These are phyloP conservation scores for Pseudogymnoascus sp. DNA, from an alignment of 2,329 filamentous ascomycete species.

Conservation along the genomic window DNA sequence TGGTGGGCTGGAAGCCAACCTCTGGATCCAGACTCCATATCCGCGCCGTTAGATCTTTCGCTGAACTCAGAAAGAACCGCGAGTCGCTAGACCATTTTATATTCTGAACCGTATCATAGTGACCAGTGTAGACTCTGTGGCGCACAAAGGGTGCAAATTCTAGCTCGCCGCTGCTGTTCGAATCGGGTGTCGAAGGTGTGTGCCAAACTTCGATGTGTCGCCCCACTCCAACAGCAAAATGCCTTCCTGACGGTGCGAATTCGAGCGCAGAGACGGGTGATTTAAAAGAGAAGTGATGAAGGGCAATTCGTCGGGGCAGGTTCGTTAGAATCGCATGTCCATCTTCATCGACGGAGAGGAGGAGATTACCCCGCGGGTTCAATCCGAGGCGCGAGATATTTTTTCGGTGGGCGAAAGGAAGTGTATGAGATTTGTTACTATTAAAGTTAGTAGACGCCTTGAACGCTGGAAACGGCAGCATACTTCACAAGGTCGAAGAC, in stretches of 20 bases:
- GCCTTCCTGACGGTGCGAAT: conserved; percentile 83
- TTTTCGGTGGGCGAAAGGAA: conserved; percentile 85
- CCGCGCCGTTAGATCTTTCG: conserved; percentile 83
- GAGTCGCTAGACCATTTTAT: conserved; percentile 97
- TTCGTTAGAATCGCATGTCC: conserved; percentile 91
- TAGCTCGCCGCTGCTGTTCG: conserved; percentile 69
- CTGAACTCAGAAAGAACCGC: conserved; percentile 85
- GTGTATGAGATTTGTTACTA: conserved; percentile 80
- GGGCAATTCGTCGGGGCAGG: conserved; percentile 71
- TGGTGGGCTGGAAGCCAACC: conserved; percentile 82
- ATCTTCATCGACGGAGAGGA: conserved; percentile 90
- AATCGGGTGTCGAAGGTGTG: conserved; percentile 81
- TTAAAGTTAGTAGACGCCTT: background rate
- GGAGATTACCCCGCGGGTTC: conserved; percentile 81
- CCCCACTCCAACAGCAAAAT: conserved; percentile 85
- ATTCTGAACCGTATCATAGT: conserved; percentile 78
- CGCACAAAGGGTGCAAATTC: conserved; percentile 93
- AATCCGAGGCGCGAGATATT: conserved; percentile 87
- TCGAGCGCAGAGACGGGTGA: conserved; percentile 72
- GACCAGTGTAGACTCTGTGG: conserved; percentile 77
- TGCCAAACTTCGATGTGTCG: conserved; percentile 92
- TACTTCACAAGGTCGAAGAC: conserved; percentile 95
- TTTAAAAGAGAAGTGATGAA: conserved; percentile 95
- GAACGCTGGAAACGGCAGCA: conserved; percentile 27
- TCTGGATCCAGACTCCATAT: conserved; percentile 92